Evolutionary conservation across 2,329 filamentous ascomycete genomes (phyloP).

Genomic region (Phaeosphaeriaceae sp.): DNA sequence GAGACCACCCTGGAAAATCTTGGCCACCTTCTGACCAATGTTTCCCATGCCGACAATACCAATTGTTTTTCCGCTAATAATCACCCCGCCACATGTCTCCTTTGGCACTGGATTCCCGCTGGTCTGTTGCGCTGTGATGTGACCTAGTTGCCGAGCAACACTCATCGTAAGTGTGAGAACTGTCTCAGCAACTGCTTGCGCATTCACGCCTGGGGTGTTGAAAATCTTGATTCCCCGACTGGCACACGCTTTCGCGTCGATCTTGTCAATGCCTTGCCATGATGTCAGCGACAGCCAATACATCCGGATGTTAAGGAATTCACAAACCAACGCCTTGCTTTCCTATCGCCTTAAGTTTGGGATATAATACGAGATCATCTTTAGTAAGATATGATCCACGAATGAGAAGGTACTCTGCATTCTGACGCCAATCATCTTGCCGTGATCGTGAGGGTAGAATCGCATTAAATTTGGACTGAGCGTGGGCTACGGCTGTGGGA

Average conservation of each 20-base stretch:
- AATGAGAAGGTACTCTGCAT: slow-evolving; percentile 52
- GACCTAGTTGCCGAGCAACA: slow-evolving; percentile 31
- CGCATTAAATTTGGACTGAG: slow-evolving; percentile 49
- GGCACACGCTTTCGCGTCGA: slow-evolving; percentile 49
- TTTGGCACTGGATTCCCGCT: slow-evolving; percentile 46
- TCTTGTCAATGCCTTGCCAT: slow-evolving; percentile 51
- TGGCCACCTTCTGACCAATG: slow-evolving; percentile 25
- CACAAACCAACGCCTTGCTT: slow-evolving; percentile 56
- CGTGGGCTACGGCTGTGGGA: slow-evolving; percentile 44
- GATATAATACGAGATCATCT: slow-evolving; percentile 47
- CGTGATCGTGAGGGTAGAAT: slow-evolving; percentile 46
- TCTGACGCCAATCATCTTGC: slow-evolving; percentile 49
- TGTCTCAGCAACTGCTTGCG: slow-evolving; percentile 52
- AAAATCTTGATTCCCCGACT: slow-evolving; percentile 52
- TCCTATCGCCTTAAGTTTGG: slow-evolving; percentile 51
- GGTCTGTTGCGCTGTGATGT: slow-evolving; percentile 37
- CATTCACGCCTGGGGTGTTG: slow-evolving; percentile 57
- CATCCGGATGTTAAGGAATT: background rate
- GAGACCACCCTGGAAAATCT: slow-evolving; percentile 40
- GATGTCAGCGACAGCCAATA: background rate
- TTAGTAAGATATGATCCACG: slow-evolving; percentile 47
- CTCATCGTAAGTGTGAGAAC: slow-evolving; percentile 47
- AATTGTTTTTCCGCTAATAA: slow-evolving; percentile 51
- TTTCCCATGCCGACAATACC: slow-evolving; percentile 58
- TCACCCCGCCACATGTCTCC: slow-evolving; percentile 51